Evolutionary conservation across 1,139 yeast genomes (phyloP), one percentile per base, ranked within the genome.

Genomic region (Kodamaea ohmeri): DNA sequence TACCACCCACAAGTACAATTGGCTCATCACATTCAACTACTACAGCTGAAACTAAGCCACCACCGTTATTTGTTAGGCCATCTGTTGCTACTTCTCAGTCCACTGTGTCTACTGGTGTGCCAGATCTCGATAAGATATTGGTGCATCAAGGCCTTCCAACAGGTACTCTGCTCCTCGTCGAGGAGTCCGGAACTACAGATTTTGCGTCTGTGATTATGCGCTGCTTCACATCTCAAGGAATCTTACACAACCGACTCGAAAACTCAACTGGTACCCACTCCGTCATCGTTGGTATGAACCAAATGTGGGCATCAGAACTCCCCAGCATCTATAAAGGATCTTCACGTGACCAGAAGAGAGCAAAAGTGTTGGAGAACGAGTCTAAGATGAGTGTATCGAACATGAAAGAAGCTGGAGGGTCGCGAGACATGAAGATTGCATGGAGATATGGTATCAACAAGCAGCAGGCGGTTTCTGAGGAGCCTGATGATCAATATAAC

Each of bases 161-260:
- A 13, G 96, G 96, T 1, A 61, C 73, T 11, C 72, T 86, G 5
- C 55, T 89, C 31, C 58, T 90, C 13, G 56, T 92, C 2, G 92
- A 88, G 55, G 98, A 92, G 55, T 74, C 79, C 11, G 95, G 96
- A 0, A 82, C 94, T 12, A 90, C 98, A 0, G 97, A 92, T 54
- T 92, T 89, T 56, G 73, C 85, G 3, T 75, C 89, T n/a, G 80
- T 86, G 9, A 50, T 92, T 27, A 58, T 82, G 26, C 77, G 92
- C 45, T 69, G 80, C 3, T 86, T 81, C 66, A 81, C 87, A 1
- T 74, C 95, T 0, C 95, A 87, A 55, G 96, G 97, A 9, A 64
- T 89, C 3, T 54, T 79, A 2, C 96, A 90, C 40, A 75, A 76
- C 49, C 65, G 96, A 43, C 43, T 75, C 6, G 70, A 61, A 21